Percentiles rank a stretch among this genome's conserved stretches.
Evolutionary conservation across 805 yeast genomes (phyloP).

Genomic region (Wickerhamiella dianesei): DNA sequence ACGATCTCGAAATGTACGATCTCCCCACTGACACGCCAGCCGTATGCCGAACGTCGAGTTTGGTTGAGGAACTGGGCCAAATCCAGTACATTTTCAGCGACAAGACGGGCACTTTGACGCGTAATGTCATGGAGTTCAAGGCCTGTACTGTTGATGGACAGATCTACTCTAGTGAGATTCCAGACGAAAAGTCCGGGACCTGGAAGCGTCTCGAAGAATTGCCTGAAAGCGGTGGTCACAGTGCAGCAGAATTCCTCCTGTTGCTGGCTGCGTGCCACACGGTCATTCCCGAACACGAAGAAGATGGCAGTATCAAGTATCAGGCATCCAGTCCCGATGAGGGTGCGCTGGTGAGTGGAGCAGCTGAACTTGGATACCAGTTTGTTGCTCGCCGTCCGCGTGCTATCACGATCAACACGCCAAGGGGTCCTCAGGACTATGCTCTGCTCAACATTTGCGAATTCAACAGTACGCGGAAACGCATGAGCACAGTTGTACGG

Average conservation of each 20-base stretch:
- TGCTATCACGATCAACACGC: slow-evolving; percentile 50
- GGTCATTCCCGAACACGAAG: slow-evolving; percentile 79
- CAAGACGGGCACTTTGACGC: slow-evolving; percentile 91
- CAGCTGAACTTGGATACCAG: slow-evolving; percentile 72
- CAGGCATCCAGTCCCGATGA: slow-evolving; percentile 99
- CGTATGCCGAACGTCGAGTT: slow-evolving; percentile 83
- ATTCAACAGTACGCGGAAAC: slow-evolving; percentile 90
- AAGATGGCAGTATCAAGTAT: slow-evolving; percentile 47
- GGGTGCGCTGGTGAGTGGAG: slow-evolving; percentile 97
- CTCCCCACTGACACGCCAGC: slow-evolving; percentile 86
- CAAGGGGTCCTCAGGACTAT: slow-evolving; percentile 42
- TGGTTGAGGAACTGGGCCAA: slow-evolving; percentile 95
- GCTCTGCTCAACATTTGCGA: slow-evolving; percentile 86
- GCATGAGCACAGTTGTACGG: slow-evolving; percentile 91
- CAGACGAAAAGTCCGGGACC: slow-evolving; percentile 79
- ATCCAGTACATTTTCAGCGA: slow-evolving; percentile 93
- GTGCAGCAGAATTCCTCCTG: slow-evolving; percentile 55
- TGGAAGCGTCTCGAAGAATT: slow-evolving; percentile 39
- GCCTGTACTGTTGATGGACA: slow-evolving; percentile 87
- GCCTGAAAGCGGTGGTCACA: not conserved
- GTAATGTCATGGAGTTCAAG: slow-evolving; percentile 94
- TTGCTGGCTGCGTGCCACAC: slow-evolving; percentile 90
- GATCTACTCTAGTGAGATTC: slow-evolving; percentile 75
- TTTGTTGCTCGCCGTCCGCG: slow-evolving; percentile 79
- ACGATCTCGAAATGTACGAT: slow-evolving; percentile 87